Base-by-base conservation (phyloP, 106 monocot species). In the Iris macrosiphon region DNA sequence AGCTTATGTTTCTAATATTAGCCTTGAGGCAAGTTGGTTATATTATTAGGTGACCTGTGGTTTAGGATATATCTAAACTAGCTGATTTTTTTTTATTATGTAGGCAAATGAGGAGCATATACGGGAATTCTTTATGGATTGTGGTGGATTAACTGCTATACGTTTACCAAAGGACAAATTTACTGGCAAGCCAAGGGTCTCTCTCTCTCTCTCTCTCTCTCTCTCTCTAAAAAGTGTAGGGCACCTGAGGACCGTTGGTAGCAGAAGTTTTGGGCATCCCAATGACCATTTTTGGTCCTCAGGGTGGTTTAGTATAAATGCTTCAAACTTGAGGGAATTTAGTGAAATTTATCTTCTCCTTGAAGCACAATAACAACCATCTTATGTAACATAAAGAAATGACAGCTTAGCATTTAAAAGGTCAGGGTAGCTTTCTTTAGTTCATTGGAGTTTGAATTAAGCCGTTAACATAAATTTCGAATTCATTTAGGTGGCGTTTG, bases 91-190 rank as follows among this genome's bases (percentile, higher is more conserved):
- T n/a, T 44, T 54, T 49, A 17, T 23, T 64, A 30, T 68, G 58
- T 51, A 96, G 96, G 86, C 78, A 66, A 96, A 72, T 39, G 90
- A 96, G 69, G 67, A 77, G 15, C 79, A 90, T 33, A 32, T 96
- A 18, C 76, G 60, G 13, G 57, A 68, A 24, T 90, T 96, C 66
- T 90, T 96, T 64, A 31, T 22, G 23, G 70, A 72, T 22, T 54
- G 28, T 75, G 88, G 94, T 57, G 96, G 90, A 38, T 72, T 82
- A 6, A 75, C 75, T 71, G 82, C 79, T 29, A 77, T 90, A 47
- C 73, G 96, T 15, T 44, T 96, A 54, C 45, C 78, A 14, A 79
- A 42, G 74, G 90, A 96, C 70, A 96, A 73, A 55, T 82, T 77
- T 55, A 96, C 78, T 52, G 75, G 77, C 12, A 72, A 38, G 78